Evolutionary conservation across 306 rosid species (phyloP), one percentile per base, ranked within the genome.

Genomic region (Vicia sativa): DNA sequence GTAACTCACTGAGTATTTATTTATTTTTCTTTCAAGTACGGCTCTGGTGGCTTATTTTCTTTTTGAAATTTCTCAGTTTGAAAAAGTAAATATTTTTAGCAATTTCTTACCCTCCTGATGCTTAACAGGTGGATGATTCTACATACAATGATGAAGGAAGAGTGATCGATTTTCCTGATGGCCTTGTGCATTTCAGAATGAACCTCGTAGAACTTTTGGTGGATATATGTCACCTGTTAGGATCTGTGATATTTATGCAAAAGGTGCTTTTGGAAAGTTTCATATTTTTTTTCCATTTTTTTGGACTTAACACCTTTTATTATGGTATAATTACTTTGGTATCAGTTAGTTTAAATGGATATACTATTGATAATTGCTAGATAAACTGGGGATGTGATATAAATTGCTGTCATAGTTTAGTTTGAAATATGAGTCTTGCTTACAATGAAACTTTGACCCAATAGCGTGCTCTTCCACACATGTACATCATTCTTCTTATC

Each of bases 131-230:
- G 62, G 85, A 84, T 84, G 89, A 86, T 73, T 85, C 86, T 74
- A 82, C 81, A 21, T 83, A 77, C 78, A 74, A 48, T 52, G 95
- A 84, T 45, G 92, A 87, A 35, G 82, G 85, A 77, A 86, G 92
- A 79, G 79, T 84, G 59, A 67, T 81, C 54, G 96, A 92, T 73
- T 87, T 89, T 29, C 98, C 96, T 13, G 96, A 92, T 80, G 87
- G 95, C 49, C 98, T 92, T 64, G 63, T 86, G 59, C 92, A 87
- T 78, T 92, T 89, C 78, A 86, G 96, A 83, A 77, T 67, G 85
- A 89, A 92, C 72, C 86, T 89, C 48, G 89, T 87, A 75, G 98
- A 92, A 64, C 95, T 92, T 75, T 78, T 92, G 80, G 98, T 92
- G 78, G 98, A 92, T 80, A 86, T 86, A 74, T 87, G 96, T 81